Evolutionary conservation across 129 eudicot species (phyloP), one percentile per base, ranked within the genome.

Genomic region (Gnaphalium uliginosum): DNA sequence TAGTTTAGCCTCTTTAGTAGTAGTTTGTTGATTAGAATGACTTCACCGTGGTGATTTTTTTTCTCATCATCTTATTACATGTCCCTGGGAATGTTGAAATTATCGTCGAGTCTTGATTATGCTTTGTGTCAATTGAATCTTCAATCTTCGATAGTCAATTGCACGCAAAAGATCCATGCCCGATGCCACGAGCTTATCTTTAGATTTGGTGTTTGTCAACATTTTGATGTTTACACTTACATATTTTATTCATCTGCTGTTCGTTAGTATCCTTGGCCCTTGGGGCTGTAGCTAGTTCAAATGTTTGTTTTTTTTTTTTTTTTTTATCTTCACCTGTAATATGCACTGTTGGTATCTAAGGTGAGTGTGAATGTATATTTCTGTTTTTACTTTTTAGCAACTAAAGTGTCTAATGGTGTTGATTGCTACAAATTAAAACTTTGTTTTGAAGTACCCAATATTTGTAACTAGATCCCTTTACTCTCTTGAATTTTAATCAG

Each of bases 91-190:
- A 59, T 74, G 27, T 61, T 46, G 11, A 26, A 24, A 46, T 21
- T 66, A 63, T 63, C 51, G 64, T 75, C 3, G 27, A 75, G 50
- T 63, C 22, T 64, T 48, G 64, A 75, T 64, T 50, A 51, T 53
- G 67, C 39, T 53, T 26, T 67, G 58, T 18, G 19, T 64, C 14
- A 21, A 22, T 24, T 1, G 11, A 63, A 21, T 27, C 51, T 75
- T 63, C 51, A 50, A 13, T 75, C 23, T n/a, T 21, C 19, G 24
- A 23, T 26, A 63, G 50, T 73, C 54, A 72, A 22, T 59, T 60
- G 58, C 17, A 26, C 76, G 29, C 51, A 69, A 4, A 13, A 41
- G 51, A 43, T 17, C 10, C 9, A 0, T 54, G 24, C 25, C 0
- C 4, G 0, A 56, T 56, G 61, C 3, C 3, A 4, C 21, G 26